Base-by-base conservation (phyloP, 1,139 yeast species). In the Torulaspora pretoriensis region DNA sequence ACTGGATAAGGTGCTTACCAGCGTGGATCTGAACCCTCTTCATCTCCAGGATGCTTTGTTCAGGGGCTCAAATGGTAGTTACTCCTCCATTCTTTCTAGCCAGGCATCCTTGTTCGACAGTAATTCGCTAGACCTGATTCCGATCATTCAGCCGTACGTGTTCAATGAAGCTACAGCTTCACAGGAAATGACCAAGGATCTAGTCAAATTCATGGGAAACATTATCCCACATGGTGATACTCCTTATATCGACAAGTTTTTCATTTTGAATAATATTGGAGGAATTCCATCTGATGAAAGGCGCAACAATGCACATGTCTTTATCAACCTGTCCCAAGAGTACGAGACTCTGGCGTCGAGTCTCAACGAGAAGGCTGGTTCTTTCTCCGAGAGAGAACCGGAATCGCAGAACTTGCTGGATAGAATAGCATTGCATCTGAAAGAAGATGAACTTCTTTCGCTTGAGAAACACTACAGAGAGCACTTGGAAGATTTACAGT, bases 211-310 rank as follows among this genome's bases (percentile, higher is more conserved):
- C 13, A 49, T 68, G 40, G 48, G 50, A 2, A 30, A 53, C 12
- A 40, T 63, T 1, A 10, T 38, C 8, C 52, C 58, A 31, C 30
- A 50, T 2, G 45, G 47, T 24, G 59, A 70, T 31, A 52, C 73
- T n/a, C 63, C 79, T 8, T 70, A 82, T 0, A 75, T 92, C 26
- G 97, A 92, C 52, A 92, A 92, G 54, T 68, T 92, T 25, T 79
- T 92, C 7, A 78, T 83, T 53, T 70, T 92, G 25, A 97, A 89
- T 55, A 79, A 81, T 0, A 63, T 76, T 10, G 98, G 98, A 1
- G 98, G 98, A 0, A 83, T 88, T 8, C 97, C 97, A 0, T 83
- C 95, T 0, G 71, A 81, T 27, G 96, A 89, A 60, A 71, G 97
- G 50, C 76, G 78, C 46, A 81, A 83, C 43, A 80, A 92, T 3